Base-by-base conservation (phyloP, 164 flowering plant species). In the Chimonanthus salicifolius region DNA sequence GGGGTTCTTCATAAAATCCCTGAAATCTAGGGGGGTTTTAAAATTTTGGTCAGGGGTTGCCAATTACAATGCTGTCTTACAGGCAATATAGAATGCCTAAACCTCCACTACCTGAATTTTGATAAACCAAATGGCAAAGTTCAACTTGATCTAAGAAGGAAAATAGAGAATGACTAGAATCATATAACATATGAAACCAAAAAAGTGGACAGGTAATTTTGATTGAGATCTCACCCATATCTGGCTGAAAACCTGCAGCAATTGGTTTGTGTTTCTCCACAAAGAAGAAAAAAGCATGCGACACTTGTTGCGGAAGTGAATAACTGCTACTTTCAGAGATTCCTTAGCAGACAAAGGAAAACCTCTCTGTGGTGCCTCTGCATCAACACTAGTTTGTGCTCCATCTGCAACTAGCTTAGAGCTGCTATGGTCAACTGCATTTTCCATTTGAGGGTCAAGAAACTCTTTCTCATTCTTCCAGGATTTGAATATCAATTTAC, bases 231-330 rank as follows among this genome's bases (percentile, higher is more conserved):
- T 20, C 21, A 20, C 21, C 21, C 21, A 20, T 20, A 20, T 20
- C 21, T 20, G 21, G 21, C 21, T 20, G 21, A 20, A 20, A 20
- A 20, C 21, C 21, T 20, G 21, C 21, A 20, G 21, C 21, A 20
- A 20, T 20, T 20, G 21, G 21, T 20, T 20, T 20, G 21, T 20
- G 21, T 20, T 20, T 20, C 21, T 83, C 84, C 89, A 85, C 44
- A 88, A 71, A 78, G 86, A 88, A 60, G 88, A 82, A 67, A 90
- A 66, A 70, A 90, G 90, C 72, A 81, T 86, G 64, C 82, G 76
- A 88, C 94, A 94, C 84, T 85, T 92, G 76, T 73, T 85, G 64
- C 78, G 80, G 66, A 90, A 78, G 77, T 78, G 92, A 69, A 77
- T n/a, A 18, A 89, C 50, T 16, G 85, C 90, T 71, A 90, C 88